A percentile compares a stretch with the other conserved stretches of the same genome.
phyloP scores from a whole-genome alignment of 345 rosid genomes.

The Syzygium jambos region DNA sequence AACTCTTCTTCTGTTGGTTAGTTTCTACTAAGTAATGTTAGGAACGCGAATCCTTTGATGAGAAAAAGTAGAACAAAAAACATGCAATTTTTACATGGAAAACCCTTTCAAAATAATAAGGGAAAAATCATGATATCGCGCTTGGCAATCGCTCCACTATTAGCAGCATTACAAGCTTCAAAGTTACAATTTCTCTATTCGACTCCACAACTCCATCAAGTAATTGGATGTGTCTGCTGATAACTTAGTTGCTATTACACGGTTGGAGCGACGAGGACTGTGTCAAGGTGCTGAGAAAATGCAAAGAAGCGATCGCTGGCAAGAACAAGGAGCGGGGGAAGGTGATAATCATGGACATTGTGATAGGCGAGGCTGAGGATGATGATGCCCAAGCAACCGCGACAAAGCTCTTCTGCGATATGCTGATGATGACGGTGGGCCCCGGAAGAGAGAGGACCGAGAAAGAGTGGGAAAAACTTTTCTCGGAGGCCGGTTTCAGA shows the following conservation, averaged over 20 bases:
- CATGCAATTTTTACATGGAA: no score
- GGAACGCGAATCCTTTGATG: no score
- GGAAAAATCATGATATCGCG: no score
- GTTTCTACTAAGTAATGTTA: neutral
- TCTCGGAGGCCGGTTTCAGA: constrained; percentile 19
- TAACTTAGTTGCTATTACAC: constrained; percentile 23
- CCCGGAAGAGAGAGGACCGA: constrained; percentile 21
- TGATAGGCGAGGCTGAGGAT: constrained; percentile 7
- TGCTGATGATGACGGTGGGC: constrained; percentile 24
- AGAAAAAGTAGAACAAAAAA: no score
- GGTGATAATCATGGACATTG: constrained; percentile 9
- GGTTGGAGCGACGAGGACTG: constrained; percentile 32
- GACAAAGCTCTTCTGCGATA: constrained; percentile 27
- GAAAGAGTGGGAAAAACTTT: constrained; percentile 15
- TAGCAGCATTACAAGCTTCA: no score
- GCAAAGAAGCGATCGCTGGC: constrained; percentile 24
- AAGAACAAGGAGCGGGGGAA: constrained; percentile 2
- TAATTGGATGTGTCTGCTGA: neutral
- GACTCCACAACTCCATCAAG: no score
- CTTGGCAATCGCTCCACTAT: no score
- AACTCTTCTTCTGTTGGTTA: neutral
- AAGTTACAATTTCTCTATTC: no score
- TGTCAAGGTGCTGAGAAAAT: constrained; percentile 24
- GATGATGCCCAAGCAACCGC: neutral
- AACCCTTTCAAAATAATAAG: no score